Conservation (phyloP, 371 early-diverging fungal genomes). For the Mortierella sp. region DNA sequence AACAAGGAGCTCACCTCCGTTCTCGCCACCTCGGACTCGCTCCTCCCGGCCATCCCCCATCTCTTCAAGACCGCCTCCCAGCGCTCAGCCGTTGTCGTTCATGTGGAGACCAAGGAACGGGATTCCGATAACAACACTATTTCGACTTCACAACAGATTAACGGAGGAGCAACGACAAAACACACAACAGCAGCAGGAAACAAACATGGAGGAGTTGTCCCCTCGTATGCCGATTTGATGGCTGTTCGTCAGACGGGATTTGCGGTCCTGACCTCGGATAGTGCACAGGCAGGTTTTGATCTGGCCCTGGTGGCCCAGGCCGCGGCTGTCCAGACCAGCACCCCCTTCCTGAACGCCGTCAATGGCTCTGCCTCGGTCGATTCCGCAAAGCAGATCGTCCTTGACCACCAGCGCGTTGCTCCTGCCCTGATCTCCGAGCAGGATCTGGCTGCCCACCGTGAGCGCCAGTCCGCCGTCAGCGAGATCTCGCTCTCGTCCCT, state of each 20-base stretch:
- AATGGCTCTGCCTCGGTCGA: constrained; percentile 56
- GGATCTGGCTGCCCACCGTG: constrained; percentile 51
- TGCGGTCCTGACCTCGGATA: constrained; percentile 76
- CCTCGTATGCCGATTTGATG: constrained; percentile 70
- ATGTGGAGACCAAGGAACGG: constrained; percentile 62
- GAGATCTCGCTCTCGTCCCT: constrained; percentile 54
- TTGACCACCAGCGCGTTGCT: constrained; percentile 48
- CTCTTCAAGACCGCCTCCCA: constrained; percentile 69
- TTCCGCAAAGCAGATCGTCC: constrained; percentile 23
- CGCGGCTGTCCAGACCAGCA: constrained; percentile 68
- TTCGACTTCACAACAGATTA: background rate
- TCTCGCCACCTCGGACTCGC: constrained; percentile 64
- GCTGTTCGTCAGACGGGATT: constrained; percentile 86
- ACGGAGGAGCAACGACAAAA: constrained; percentile 9
- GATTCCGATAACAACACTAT: constrained; percentile 22
- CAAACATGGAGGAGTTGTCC: constrained; percentile 21
- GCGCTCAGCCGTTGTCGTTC: constrained; percentile 67
- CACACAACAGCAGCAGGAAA: constrained; percentile 23
- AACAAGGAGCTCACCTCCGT: constrained; percentile 59
- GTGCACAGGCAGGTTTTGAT: constrained; percentile 81
- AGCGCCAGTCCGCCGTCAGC: constrained; percentile 52
- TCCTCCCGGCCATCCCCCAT: constrained; percentile 75
- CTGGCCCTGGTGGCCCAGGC: constrained; percentile 75
- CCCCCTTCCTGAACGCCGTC: constrained; percentile 74
- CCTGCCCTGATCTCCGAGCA: constrained; percentile 45